Conservation (phyloP, 164 flowering plant genomes). For the Tinospora cordifolia region DNA sequence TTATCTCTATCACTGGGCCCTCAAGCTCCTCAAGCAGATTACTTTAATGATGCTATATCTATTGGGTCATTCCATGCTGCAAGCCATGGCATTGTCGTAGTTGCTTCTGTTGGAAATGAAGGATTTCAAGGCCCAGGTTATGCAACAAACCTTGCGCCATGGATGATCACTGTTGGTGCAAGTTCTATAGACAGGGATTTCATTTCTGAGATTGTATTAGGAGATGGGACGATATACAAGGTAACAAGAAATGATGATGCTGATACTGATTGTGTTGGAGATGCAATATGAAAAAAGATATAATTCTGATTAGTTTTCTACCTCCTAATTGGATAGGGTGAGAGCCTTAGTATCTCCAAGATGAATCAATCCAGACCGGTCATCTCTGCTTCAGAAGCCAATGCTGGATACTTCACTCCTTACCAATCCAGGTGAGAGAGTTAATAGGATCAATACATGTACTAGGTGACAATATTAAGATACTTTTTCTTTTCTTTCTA, state of each 20-base stretch:
- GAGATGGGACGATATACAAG: slow-evolving; percentile 37
- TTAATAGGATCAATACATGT: slow-evolving; percentile 16
- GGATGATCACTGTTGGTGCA: slow-evolving; percentile 80
- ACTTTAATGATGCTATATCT: slow-evolving; percentile 71
- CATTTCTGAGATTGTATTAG: slow-evolving; percentile 47
- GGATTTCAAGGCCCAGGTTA: slow-evolving; percentile 43
- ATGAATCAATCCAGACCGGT: slow-evolving; percentile 41
- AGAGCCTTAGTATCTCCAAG: slow-evolving; percentile 40
- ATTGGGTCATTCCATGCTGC: slow-evolving; percentile 79
- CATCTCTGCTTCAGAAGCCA: slow-evolving; percentile 57
- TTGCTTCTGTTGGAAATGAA: slow-evolving; percentile 68
- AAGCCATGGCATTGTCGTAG: slow-evolving; percentile 55
- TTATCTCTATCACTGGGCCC: slow-evolving; percentile 70
- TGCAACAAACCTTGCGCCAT: slow-evolving; percentile 75
- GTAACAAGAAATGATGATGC: slow-evolving; percentile 22
- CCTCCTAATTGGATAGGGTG: slow-evolving; percentile 39
- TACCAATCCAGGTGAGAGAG: slow-evolving; percentile 81
- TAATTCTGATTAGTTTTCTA: not conserved
- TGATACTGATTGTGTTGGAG: not conserved
- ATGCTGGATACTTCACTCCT: slow-evolving; percentile 70
- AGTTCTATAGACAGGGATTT: slow-evolving; percentile 74
- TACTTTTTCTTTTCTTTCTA: too few relatives aligned
- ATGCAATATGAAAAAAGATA: not conserved
- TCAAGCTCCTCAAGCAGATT: slow-evolving; percentile 61
- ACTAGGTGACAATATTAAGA: not conserved